A percentile compares a stretch with the other conserved stretches of the same genome.
Evolutionary conservation across 305 asterid genomes (phyloP).

Genomic region (Coffea humblotiana): DNA sequence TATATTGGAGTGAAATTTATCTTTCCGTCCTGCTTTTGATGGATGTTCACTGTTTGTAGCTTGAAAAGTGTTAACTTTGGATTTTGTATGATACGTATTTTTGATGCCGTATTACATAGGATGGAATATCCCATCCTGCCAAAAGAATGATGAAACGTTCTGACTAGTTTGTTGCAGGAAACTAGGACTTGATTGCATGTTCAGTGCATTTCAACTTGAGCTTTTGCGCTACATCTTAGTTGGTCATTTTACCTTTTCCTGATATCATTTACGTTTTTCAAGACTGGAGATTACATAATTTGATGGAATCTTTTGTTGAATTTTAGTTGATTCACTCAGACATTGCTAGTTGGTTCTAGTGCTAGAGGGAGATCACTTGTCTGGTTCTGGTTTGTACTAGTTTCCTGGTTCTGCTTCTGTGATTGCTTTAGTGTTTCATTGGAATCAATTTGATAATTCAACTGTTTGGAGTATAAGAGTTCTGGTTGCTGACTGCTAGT

Average conservation of each 20-base stretch:
- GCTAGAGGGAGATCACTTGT: not conserved
- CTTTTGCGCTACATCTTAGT: not conserved
- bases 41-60: not conserved
- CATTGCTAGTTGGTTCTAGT: not conserved
- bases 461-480: not conserved
- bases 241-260: not conserved
- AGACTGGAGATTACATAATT: not conserved
- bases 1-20: not conserved
- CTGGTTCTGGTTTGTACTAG: not conserved
- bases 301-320: not conserved
- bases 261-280: not conserved
- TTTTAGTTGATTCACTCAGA: not conserved
- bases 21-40: not conserved
- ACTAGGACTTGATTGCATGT: not conserved
- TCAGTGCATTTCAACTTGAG: not conserved
- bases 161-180: not conserved
- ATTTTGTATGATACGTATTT: not conserved
- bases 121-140: not conserved
- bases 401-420: not conserved
- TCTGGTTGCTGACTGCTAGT: slow-evolving; percentile 6
- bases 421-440: not conserved
- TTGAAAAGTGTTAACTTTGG: not conserved
- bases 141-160: not conserved
- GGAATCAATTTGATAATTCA: not conserved
- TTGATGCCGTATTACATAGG: not conserved